Base-by-base conservation (phyloP, 1,139 yeast species). In the Spencermartinsiella ligniputridi region DNA sequence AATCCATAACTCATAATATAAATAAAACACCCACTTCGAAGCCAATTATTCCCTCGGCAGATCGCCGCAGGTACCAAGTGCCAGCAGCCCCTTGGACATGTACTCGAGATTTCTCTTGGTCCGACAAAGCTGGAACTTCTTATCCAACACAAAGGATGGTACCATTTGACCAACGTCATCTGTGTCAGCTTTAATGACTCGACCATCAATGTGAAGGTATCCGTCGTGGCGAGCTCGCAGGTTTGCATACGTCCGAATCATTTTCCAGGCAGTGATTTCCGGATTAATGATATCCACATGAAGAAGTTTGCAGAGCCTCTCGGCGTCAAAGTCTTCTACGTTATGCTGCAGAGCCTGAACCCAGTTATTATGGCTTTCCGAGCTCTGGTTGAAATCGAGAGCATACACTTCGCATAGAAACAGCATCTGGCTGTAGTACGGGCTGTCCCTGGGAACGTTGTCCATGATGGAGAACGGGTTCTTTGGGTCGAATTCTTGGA, bases 241-340 rank as follows among this genome's bases (percentile, higher is more conserved):
- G 15, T 27, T 27, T 9, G 8, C n/a, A n/a, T 27, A 27, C 5
- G 32, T 8, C 4, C n/a, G 15, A n/a, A 27, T n/a, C 32, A 27
- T 27, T n/a, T n/a, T 9, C 32, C 15, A 8, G 15, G 32, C 50
- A 11, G 41, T 42, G 24, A 50, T 32, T 3, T 33, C 13, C 3
- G 47, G 45, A 24, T 42, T 40, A n/a, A 49, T 37, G 15, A 50
- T 29, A n/a, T 45, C 47, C 11, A 49, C 33, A 13, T 36, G 37
- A 8, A 50, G 47, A 13, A 47, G 27, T 6, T 32, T 24, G 12
- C 40, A 27, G 16, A 50, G 45, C 29, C 24, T 24, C 17, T 11
- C 18, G 21, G 43, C 18, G 36, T 45, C 48, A 27, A 47, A 37
- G 8, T 21, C 43, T 6, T 42, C 44, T 18, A 39, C 21, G 15